Evolutionary conservation across 805 yeast species (phyloP).

Genomic region (Gaillardinia entomophila): DNA sequence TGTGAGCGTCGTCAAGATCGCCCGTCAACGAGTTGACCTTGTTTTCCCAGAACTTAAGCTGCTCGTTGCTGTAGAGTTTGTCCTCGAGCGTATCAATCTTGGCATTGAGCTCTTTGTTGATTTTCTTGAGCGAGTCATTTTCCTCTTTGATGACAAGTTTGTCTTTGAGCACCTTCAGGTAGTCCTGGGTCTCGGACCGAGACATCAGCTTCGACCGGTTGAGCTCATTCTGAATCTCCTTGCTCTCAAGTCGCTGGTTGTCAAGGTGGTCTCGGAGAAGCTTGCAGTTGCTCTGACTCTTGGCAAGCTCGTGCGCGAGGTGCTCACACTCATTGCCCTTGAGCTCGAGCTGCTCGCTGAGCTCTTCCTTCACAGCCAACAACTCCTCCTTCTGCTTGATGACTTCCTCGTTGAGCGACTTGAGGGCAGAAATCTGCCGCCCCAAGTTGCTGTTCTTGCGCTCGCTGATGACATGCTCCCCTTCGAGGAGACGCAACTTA

Average conservation of each 20-base stretch:
- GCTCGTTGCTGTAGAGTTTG: constrained; percentile 44
- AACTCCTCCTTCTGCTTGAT: constrained; percentile 58
- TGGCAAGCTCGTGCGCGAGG: constrained; percentile 14
- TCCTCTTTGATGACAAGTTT: constrained; percentile 59
- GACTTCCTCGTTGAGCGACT: constrained; percentile 56
- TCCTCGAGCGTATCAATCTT: constrained; percentile 44
- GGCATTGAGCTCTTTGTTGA: constrained; percentile 43
- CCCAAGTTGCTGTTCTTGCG: constrained; percentile 27
- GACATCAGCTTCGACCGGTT: constrained; percentile 22
- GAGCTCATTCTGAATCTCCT: constrained; percentile 28
- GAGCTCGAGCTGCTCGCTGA: constrained; percentile 24
- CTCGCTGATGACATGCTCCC: constrained; percentile 30
- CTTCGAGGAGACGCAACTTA: constrained; percentile 23
- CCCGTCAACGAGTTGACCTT: constrained; percentile 50
- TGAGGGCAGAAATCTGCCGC: constrained; percentile 52
- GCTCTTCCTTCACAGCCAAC: constrained; percentile 27
- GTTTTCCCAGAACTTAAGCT: constrained; percentile 55
- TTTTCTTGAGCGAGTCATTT: constrained; percentile 55
- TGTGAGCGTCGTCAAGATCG: constrained; percentile 42
- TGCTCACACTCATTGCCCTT: constrained; percentile 23
- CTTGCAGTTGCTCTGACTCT: constrained; percentile 19
- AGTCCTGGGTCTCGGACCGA: constrained; percentile 26
- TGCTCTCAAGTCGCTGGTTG: constrained; percentile 26
- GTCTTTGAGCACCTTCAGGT: constrained; percentile 39
- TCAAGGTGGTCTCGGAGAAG: constrained; percentile 30